Evolutionary conservation across 2,329 filamentous ascomycete genomes (phyloP), one percentile per base, ranked within the genome.

Genomic region (Aspergillus piperis): DNA sequence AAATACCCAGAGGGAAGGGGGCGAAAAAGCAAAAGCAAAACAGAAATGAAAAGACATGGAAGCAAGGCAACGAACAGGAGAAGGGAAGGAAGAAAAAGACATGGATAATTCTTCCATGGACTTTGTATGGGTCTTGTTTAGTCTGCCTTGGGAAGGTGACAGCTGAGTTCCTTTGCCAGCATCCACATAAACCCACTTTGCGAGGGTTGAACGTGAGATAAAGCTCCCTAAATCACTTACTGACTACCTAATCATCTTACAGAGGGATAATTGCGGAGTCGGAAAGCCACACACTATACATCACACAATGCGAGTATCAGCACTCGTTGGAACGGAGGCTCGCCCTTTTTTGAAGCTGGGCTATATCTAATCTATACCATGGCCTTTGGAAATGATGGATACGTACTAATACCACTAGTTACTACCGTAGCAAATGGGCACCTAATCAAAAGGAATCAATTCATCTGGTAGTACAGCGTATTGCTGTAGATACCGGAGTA

Each of bases 111-210:
- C 47, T 30, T 50, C 47, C 25, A 50, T 30, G 15, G 25, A 5
- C 17, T 17, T 15, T n/a, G 13, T 11, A 38, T 56, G 41, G 47
- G 25, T 51, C 51, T n/a, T 7, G 21, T 54, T 51, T 36, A 60
- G 51, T 50, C 27, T 48, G 13, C 38, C 47, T 54, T 32, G 48
- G 53, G 58, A 44, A 54, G 55, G 38, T 66, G 61, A 66, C 51
- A 59, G 63, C 57, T 60, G 61, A 53, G 63, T 62, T 60, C 59
- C 39, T 56, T 57, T 58, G 48, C 13, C 47, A 42, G 42, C 48
- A 50, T 38, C 44, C 52, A 55, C 44, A 11, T 32, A 39, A 39
- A 36, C 39, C 39, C n/a, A 41, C 55, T 54, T 36, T 25, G 32
- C n/a, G 41, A 44, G 13, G 19, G 19, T 44, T 44, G 41, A 23